phyloP scores from a whole-genome alignment of 2,329 filamentous ascomycete species.

The Fusarium coffeatum region DNA sequence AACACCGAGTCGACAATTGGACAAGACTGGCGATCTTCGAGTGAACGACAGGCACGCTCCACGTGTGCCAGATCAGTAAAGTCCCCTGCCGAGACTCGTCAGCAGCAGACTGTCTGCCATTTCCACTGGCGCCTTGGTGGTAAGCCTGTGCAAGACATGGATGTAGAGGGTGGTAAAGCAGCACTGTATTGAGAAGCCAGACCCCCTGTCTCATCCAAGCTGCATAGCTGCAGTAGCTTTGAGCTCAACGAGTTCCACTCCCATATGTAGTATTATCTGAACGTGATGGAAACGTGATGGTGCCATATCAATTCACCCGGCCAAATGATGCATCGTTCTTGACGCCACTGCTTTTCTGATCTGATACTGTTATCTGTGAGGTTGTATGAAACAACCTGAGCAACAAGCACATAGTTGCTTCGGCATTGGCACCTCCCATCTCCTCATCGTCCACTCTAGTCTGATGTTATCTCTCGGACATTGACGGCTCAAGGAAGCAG shows the following conservation, averaged over 20 bases:
- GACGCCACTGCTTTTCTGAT: conserved; percentile 29
- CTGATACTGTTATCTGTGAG: conserved; percentile 22
- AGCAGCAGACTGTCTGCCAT: conserved; percentile 3
- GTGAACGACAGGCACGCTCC: conserved; percentile 37
- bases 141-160: conserved; percentile 21
- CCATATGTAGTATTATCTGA: conserved; percentile 5
- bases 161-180: conserved; percentile 14
- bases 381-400: conserved; percentile 12
- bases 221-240: conserved; percentile 9
- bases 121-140: conserved; percentile 5
- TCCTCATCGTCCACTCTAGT: conserved; percentile 4
- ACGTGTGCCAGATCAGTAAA: conserved; percentile 34
- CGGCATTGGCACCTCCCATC: conserved; percentile 16
- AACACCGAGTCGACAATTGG: conserved; percentile 27
- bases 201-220: conserved; percentile 17
- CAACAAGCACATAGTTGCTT: conserved; percentile 13
- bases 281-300: conserved; percentile 21
- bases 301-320: conserved; percentile 26
- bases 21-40: conserved; percentile 24
- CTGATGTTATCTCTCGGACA: conserved; percentile 2
- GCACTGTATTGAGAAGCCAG: conserved; percentile 8
- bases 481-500: conserved; percentile 25
- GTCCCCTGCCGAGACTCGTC: conserved; percentile 39
- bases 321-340: conserved; percentile 12
- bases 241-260: conserved; percentile 44